Conservation (phyloP, 164 flowering plant genomes). For the Magnolia officinalis region DNA sequence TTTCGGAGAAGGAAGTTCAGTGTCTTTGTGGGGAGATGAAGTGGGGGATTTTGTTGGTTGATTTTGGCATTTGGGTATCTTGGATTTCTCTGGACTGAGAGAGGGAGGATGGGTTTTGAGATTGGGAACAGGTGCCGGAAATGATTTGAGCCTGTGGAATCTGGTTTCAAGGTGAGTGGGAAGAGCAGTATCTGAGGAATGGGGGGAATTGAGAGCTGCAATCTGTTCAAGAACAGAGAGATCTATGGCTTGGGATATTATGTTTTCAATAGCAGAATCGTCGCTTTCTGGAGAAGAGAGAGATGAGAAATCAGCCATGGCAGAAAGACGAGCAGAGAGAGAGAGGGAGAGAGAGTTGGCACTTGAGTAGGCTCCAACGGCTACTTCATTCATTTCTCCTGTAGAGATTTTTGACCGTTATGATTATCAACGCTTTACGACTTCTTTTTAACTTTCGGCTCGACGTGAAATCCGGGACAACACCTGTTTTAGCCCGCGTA, state of each 20-base stretch:
- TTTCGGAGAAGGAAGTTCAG: neutral
- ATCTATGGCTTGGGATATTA: slow-evolving; percentile 58
- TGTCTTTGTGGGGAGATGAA: neutral
- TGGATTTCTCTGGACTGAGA: neutral
- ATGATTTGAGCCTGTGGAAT: slow-evolving; percentile 66
- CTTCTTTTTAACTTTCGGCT: neutral
- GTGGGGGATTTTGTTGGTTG: slow-evolving; percentile 3
- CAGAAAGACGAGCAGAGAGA: neutral
- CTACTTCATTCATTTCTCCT: neutral
- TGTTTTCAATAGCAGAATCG: slow-evolving; percentile 57
- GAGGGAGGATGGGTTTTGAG: slow-evolving; percentile 2
- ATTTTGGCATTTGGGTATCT: slow-evolving; percentile 5
- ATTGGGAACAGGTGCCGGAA: slow-evolving; percentile 29
- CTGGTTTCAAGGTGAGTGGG: slow-evolving; percentile 63
- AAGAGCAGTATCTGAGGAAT: slow-evolving; percentile 43
- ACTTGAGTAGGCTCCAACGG: neutral
- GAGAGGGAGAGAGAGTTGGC: neutral
- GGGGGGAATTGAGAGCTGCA: slow-evolving; percentile 59
- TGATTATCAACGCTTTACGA: neutral
- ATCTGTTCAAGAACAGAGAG: slow-evolving; percentile 59
- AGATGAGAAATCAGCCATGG: slow-evolving; percentile 46
- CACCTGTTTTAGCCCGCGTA: no score
- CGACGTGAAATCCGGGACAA: no score
- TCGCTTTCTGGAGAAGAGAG: slow-evolving; percentile 40
- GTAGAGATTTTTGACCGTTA: neutral